A percentile compares a stretch with the other conserved stretches of the same genome.
These are phyloP conservation scores for Urochloa ruziziensis DNA, from an alignment of 176 grass and related monocot species.

Conservation along the genomic window DNA sequence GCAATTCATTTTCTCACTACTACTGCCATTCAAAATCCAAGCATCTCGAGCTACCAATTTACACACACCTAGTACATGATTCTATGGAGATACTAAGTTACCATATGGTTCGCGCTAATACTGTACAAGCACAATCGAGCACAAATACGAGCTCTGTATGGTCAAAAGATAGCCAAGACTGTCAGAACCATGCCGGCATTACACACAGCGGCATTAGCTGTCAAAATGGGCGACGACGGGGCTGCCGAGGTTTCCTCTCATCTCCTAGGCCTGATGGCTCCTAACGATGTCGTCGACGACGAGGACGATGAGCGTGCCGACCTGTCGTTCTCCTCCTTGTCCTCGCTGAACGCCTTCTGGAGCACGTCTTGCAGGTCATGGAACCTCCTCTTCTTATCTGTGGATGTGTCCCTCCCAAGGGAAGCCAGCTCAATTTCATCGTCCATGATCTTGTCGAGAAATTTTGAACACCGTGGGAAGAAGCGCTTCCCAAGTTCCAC, in stretches of 20 bases:
- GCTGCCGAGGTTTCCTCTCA: neutral
- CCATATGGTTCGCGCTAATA: neutral
- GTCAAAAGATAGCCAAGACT: neutral
- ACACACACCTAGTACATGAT: neutral
- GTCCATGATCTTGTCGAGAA: slow-evolving; percentile 72
- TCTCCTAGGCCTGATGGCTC: slow-evolving; percentile 32
- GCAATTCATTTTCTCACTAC: neutral
- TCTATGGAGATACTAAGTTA: neutral
- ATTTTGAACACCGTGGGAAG: slow-evolving; percentile 74
- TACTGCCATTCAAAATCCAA: neutral
- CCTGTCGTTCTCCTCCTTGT: slow-evolving; percentile 57
- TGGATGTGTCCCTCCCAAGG: slow-evolving; percentile 30
- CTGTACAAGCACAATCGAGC: slow-evolving; percentile 17
- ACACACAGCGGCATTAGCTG: neutral
- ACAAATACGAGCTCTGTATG: neutral
- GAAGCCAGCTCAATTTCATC: slow-evolving; percentile 45
- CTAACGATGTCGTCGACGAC: slow-evolving; percentile 6
- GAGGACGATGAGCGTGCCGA: slow-evolving; percentile 46
- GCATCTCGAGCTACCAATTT: neutral
- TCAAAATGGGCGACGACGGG: slow-evolving; percentile 1
- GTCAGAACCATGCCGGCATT: neutral
- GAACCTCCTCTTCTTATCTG: slow-evolving; percentile 54
- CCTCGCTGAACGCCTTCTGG: slow-evolving; percentile 68
- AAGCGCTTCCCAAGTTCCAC: slow-evolving; percentile 75
- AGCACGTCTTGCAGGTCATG: slow-evolving; percentile 64